Base-by-base conservation (phyloP, 768 basidiomycete genomes). In the Lactifluus hygrophoroides region DNA sequence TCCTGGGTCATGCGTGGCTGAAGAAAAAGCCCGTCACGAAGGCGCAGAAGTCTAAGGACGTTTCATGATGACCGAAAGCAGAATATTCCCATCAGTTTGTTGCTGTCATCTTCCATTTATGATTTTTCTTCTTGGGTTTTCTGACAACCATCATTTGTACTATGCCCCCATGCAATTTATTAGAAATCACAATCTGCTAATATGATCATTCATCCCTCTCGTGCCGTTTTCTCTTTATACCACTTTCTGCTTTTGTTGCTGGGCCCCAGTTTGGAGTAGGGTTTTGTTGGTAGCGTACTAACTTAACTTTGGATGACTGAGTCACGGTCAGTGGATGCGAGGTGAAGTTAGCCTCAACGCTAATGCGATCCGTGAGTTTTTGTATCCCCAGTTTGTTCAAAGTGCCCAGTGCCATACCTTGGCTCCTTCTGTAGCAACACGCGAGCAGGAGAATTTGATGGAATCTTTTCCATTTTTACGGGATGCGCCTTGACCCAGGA, bases 231-330 rank as follows among this genome's bases (percentile, higher is more conserved):
- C 77, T 70, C 68, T 80, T 72, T 23, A 64, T 67, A n/a, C 72
- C 71, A 25, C 70, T 69, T 21, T 66, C 72, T 4, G 88, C 86
- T 66, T 78, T 86, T 53, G 79, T 77, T 16, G 81, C 88, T 0
- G 95, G 96, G 0, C 95, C 95, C 96, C 96, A 99, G 69, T 96
- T 79, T 2, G 83, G 78, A n/a, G 83, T 78, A 5, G 95, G 96
- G 67, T 96, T 97, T 61, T 83, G 81, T 70, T 95, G 93, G 71
- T 94, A 96, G 38, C 92, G 78, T 1, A 94, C 88, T 7, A 95
- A 73, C 63, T 90, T 91, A 57, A 89, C 75, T 56, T 82, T 81
- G 19, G 80, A 80, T 6, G 83, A 79, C 14, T 78, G 71, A 8
- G 80, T 81, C 2, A 80, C 76, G 1, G 84, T 80, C 4, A 80